Evolutionary conservation across 2,329 filamentous ascomycete genomes (phyloP).

Genomic region (Nemania sp.): DNA sequence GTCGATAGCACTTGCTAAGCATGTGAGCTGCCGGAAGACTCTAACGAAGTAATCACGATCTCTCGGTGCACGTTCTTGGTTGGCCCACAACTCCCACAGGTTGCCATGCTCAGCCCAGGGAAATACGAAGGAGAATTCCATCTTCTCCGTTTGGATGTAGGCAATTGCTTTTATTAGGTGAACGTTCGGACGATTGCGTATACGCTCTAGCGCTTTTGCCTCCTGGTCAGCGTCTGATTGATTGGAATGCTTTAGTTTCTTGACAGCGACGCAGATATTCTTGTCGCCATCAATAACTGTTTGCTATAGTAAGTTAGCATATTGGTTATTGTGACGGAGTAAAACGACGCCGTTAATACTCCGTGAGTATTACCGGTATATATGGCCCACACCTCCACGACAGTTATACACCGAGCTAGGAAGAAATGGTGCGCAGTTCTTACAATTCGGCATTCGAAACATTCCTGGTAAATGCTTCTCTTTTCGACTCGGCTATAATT

Average conservation of each 20-base stretch:
- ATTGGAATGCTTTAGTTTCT: background rate
- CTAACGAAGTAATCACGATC: conserved; percentile 10
- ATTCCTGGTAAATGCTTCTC: conserved; percentile 15
- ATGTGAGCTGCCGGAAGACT: conserved; percentile 15
- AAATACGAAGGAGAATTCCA: conserved; percentile 12
- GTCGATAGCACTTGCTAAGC: conserved; percentile 11
- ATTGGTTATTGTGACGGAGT: background rate
- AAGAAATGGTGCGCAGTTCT: background rate
- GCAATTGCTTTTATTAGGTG: conserved; percentile 22
- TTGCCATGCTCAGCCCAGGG: conserved; percentile 18
- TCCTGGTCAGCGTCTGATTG: background rate
- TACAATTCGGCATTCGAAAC: conserved; percentile 10
- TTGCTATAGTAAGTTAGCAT: conserved; percentile 10
- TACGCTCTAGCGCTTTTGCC: background rate
- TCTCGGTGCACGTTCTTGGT: conserved; percentile 4
- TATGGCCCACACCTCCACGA: too few species aligned
- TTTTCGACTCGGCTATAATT: conserved; percentile 14
- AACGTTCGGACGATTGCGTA: background rate
- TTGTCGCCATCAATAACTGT: background rate
- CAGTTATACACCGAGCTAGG: too few species aligned
- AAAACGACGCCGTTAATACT: background rate
- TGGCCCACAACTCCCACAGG: conserved; percentile 18
- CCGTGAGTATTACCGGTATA: too few species aligned
- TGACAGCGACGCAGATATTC: conserved; percentile 13
- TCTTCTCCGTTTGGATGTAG: background rate